Evolutionary conservation across 2,329 filamentous ascomycete genomes (phyloP), one percentile per base, ranked within the genome.

Genomic region (Epichloe baconii): DNA sequence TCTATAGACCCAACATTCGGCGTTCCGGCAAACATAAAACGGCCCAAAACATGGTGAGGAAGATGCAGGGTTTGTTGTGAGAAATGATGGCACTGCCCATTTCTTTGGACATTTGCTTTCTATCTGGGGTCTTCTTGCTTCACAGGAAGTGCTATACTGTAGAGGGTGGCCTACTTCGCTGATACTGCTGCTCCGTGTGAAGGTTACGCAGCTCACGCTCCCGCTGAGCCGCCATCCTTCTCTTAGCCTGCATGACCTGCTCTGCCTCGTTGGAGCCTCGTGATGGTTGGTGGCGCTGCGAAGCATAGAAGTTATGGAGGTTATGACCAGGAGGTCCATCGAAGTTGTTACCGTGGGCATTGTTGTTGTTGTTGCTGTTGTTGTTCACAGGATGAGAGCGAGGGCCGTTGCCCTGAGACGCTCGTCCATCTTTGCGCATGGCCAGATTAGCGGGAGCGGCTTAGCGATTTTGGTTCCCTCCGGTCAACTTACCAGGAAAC

Each of bases 151-250:
- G 79, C 79, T 83, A 85, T 80, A 79, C 78, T 80, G 79, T 77
- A 78, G 79, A 80, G 80, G 82, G 79, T 71, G 82, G 82, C 86
- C 82, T 88, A 97, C 93, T 96, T 88, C 91, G 85, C 78, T 97
- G 95, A 75, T 95, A 97, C 82, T 98, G 93, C 81, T 98, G 93
- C 81, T 98, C 93, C 75, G 96, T 94, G 75, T 98, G 93, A 75
- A 97, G 95, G 74, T 97, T 98, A 72, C 93, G 88, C 71, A 98
- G 84, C 77, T 98, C 93, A 72, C 91, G 87, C 78, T 98, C 93
- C 72, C 93, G 88, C 75, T 97, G 93, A 69, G 93, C 93, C 65
- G 93, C 93, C 88, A 97, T 94, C 77, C 91, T 86, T 76, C 93
- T 88, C 80, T 97, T 97, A 64, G 89, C 90, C 82, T 97, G 93